A percentile compares a stretch with the other conserved stretches of the same genome.
Conservation (phyloP, 2,329 filamentous ascomycete species). For the Rhexocercosporidium sp. region DNA sequence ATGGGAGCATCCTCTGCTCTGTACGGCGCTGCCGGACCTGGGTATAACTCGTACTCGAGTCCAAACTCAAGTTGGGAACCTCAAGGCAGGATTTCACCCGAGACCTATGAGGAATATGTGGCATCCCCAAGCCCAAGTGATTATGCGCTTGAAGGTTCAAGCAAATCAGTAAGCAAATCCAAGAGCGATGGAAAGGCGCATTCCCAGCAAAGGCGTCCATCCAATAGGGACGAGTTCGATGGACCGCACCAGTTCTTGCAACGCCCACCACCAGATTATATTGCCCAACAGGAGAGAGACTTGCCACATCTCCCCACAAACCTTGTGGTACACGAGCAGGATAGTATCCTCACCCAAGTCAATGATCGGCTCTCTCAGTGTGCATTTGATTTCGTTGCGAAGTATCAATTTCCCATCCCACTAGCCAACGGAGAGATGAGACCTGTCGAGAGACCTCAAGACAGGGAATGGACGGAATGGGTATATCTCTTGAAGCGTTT, state of each 20-base stretch:
- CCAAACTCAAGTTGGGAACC: constrained; percentile 40
- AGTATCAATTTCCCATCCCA: constrained; percentile 89
- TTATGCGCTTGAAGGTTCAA: constrained; percentile 59
- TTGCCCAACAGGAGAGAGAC: constrained; percentile 79
- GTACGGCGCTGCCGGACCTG: constrained; percentile 40
- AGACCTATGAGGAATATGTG: constrained; percentile 48
- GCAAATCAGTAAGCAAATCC: constrained; percentile 49
- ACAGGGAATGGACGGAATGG: constrained; percentile 92
- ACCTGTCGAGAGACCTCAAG: constrained; percentile 73
- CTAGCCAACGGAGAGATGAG: constrained; percentile 75
- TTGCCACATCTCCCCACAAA: constrained; percentile 83
- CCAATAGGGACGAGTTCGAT: constrained; percentile 88
- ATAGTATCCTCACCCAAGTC: constrained; percentile 78
- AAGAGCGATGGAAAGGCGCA: constrained; percentile 53
- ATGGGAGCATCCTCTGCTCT: constrained; percentile 36
- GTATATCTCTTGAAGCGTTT: constrained; percentile 85
- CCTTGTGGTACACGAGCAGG: constrained; percentile 82
- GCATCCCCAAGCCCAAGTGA: constrained; percentile 65
- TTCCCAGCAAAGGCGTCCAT: constrained; percentile 68
- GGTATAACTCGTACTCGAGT: constrained; percentile 38
- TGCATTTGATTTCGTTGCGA: constrained; percentile 88
- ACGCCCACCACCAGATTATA: constrained; percentile 70
- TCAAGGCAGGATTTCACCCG: constrained; percentile 42
- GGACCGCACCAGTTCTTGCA: constrained; percentile 84
- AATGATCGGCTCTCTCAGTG: constrained; percentile 86